phyloP scores from a whole-genome alignment of 2,329 filamentous ascomycete genomes.

The Huntiella moniliformis region DNA sequence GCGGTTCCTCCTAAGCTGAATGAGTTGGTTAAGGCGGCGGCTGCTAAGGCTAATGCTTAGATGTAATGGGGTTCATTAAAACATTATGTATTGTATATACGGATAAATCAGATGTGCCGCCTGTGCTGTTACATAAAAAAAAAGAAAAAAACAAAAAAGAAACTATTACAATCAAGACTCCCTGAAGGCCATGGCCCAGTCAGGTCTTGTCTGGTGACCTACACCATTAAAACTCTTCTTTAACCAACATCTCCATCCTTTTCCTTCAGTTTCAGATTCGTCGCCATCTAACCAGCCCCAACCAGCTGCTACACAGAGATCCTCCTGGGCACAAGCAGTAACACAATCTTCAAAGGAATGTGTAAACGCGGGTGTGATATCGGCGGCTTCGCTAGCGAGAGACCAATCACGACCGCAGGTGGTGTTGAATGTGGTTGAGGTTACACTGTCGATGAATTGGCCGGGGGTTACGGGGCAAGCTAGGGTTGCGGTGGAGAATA shows the following conservation, averaged over 20 bases:
- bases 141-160: constrained; percentile 1
- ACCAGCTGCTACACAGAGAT: constrained; percentile 24
- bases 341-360: constrained; percentile 26
- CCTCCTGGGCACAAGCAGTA: constrained; percentile 23
- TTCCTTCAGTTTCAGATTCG: constrained; percentile 14
- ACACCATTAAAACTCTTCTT: constrained; percentile 21
- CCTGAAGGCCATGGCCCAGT: constrained; percentile 27
- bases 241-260: constrained; percentile 25
- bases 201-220: constrained; percentile 17
- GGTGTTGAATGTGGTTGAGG: constrained; percentile 24
- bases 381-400: constrained; percentile 18
- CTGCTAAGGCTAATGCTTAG: constrained; percentile 15
- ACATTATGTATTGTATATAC: not conserved
- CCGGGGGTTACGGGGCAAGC: constrained; percentile 23
- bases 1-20: constrained; percentile 11
- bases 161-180: not conserved
- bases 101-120: not conserved
- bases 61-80: constrained; percentile 14
- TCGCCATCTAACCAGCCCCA: constrained; percentile 28
- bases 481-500: constrained; percentile 15
- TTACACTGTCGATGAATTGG: constrained; percentile 22
- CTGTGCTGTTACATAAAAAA: not conserved
- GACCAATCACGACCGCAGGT: constrained; percentile 28
- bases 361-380: constrained; percentile 21
- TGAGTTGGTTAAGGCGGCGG: constrained; percentile 9